Base-by-base conservation (phyloP, 1,139 yeast genomes). In the Candida sp. region DNA sequence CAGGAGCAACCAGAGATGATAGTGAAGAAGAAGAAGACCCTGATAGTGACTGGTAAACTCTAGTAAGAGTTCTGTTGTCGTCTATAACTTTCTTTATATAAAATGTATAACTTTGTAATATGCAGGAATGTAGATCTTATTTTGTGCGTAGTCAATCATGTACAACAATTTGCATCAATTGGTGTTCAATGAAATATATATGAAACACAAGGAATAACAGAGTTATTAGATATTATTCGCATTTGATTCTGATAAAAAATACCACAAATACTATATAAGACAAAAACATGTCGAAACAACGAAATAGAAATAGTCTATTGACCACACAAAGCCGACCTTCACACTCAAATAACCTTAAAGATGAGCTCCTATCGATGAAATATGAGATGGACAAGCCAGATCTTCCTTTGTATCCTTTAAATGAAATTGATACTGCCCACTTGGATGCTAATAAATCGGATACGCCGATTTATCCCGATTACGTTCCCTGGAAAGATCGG, bases 1-100 rank as follows among this genome's bases (percentile, higher is more conserved):
- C 90, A 30, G 88, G 87, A 38, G 86, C 88, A 42, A 84, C 85
- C 53, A 79, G 87, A 47, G 79, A 72, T 43, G 85, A 82, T 43
- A 85, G 84, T 51, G 93, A 83, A 37, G 93, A 84, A 15, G 96
- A 87, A 36, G 89, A 81, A 11, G 89, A 79, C 22, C 87, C 81
- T 35, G 90, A 84, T 47, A 71, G 67, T 68, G 68, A 64, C 42
- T 63, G 66, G 68, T 61, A 43, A 44, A n/a, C 12, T 25, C 11
- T 7, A 25, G 11, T 15, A 15, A 15, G 19, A 15, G 19, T 15
- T 3, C 19, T 15, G 19, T 15, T 15, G 19, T 15, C 19, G 19
- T 15, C 19, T 15, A 15, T 15, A 15, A 3, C 19, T 15, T 15
- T 15, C 19, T 7, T 25, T 25, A 25, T 25, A 25, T 25, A 25